Evolutionary conservation across 345 rosid species (phyloP).

Genomic region (Tarenaya hassleriana): DNA sequence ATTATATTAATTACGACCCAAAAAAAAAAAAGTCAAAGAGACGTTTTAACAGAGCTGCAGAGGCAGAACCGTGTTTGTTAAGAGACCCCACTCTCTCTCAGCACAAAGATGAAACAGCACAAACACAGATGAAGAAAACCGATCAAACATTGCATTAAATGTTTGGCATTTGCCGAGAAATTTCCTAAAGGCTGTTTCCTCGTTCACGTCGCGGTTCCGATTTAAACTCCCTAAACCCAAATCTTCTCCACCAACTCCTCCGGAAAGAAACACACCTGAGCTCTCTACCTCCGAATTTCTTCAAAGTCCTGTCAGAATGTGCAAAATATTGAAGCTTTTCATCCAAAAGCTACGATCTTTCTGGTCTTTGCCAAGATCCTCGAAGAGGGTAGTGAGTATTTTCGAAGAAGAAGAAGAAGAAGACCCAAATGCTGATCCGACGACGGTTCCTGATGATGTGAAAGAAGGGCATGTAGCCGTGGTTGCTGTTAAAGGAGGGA

Average conservation of each 20-base stretch:
- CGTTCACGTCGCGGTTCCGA: background rate
- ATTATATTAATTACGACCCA: too few species aligned
- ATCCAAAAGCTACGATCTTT: constrained; percentile 20
- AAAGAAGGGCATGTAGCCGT: constrained; percentile 45
- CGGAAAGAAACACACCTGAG: background rate
- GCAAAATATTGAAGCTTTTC: constrained; percentile 21
- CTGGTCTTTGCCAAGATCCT: constrained; percentile 18
- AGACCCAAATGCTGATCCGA: constrained; percentile 21
- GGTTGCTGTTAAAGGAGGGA: constrained; percentile 41
- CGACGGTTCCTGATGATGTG: constrained; percentile 25
- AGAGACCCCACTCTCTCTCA: too few species aligned
- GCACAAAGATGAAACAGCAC: constrained; percentile 8
- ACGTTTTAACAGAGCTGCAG: too few species aligned
- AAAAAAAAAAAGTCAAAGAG: too few species aligned
- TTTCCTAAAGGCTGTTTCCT: constrained; percentile 8
- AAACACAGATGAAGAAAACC: constrained; percentile 1
- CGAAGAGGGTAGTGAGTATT: constrained; percentile 24
- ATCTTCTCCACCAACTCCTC: background rate
- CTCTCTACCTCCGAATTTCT: constrained; percentile 1
- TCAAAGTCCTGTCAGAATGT: constrained; percentile 20
- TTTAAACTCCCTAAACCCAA: constrained; percentile 14
- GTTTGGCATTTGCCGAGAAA: constrained; percentile 15
- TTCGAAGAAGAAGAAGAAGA: constrained; percentile 19
- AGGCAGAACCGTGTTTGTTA: too few species aligned
- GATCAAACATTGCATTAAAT: constrained; percentile 13